These are phyloP conservation scores for Alternaria dauci DNA, from an alignment of 2,329 filamentous ascomycete species.

Conservation along the genomic window DNA sequence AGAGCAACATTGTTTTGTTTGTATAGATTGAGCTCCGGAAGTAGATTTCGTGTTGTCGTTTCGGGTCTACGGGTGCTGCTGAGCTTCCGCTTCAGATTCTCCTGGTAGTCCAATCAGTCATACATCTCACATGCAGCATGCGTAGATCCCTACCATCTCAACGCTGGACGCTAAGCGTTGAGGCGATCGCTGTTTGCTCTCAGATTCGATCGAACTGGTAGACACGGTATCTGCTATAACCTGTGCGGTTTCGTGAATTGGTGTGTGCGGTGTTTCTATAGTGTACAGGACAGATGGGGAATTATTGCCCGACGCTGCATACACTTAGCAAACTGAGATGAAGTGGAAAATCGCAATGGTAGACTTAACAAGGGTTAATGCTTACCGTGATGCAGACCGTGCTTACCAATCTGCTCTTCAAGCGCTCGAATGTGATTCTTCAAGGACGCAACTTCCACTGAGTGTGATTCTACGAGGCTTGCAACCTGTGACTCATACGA, in stretches of 20 bases:
- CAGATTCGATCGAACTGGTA: slow-evolving; percentile 32
- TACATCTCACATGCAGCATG: not conserved
- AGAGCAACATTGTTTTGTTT: slow-evolving; percentile 48
- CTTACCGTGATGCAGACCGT: slow-evolving; percentile 42
- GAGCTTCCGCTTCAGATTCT: slow-evolving; percentile 51
- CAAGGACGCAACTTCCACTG: slow-evolving; percentile 51
- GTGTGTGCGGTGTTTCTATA: slow-evolving; percentile 31
- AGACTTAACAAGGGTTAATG: not conserved
- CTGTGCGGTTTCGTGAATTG: slow-evolving; percentile 29
- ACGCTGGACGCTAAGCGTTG: slow-evolving; percentile 30
- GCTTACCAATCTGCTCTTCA: slow-evolving; percentile 44
- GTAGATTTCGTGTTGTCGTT: slow-evolving; percentile 44
- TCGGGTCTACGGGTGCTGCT: slow-evolving; percentile 45
- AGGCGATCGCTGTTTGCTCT: slow-evolving; percentile 39
- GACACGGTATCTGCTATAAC: slow-evolving; percentile 29
- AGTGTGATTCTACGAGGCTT: slow-evolving; percentile 51
- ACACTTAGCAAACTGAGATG: slow-evolving; percentile 27
- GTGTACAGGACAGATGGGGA: slow-evolving; percentile 38
- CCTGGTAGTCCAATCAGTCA: slow-evolving; percentile 14
- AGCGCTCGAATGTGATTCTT: slow-evolving; percentile 50
- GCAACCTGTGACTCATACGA: slow-evolving; percentile 53
- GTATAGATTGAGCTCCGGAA: slow-evolving; percentile 51
- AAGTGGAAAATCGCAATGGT: slow-evolving; percentile 8
- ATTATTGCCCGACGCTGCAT: slow-evolving; percentile 41
- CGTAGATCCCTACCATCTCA: slow-evolving; percentile 35